A percentile compares a stretch with the other conserved stretches of the same genome.
These are phyloP conservation scores for Euphrasia arctica DNA, from an alignment of 305 asterid species.

Conservation along the genomic window DNA sequence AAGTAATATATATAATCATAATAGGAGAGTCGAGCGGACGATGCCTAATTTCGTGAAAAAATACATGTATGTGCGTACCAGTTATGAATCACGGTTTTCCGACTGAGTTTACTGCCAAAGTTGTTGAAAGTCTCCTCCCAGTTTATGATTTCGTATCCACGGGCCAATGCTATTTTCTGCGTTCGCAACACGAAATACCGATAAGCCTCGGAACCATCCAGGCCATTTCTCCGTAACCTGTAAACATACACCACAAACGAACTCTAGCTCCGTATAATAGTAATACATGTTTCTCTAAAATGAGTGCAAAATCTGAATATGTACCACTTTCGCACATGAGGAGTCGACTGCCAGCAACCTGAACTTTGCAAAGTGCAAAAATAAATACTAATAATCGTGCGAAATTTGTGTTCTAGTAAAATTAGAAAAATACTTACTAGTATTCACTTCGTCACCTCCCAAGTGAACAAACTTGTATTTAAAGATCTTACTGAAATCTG, in stretches of 20 bases:
- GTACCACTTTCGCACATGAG: conserved; percentile 76
- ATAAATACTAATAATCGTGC: not conserved
- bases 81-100: conserved; percentile 76
- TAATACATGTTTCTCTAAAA: no score
- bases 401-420: not conserved
- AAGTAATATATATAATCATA: not conserved
- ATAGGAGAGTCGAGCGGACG: no score
- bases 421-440: conserved; percentile 46
- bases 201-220: conserved; percentile 55
- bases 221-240: conserved; percentile 53
- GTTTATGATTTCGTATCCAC: conserved; percentile 89
- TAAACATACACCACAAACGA: conserved; percentile 9
- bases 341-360: conserved; percentile 87
- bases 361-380: conserved; percentile 27
- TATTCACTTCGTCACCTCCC: conserved; percentile 94
- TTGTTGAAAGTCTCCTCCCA: conserved; percentile 96
- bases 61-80: conserved; percentile 44
- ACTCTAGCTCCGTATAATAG: no score
- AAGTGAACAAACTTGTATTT: conserved; percentile 85
- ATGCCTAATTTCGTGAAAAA: no score
- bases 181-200: conserved; percentile 77
- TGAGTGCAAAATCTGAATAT: not conserved
- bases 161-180: conserved; percentile 86
- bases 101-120: conserved; percentile 73
- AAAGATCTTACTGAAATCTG: conserved; percentile 97